Evolutionary conservation across 805 yeast species (phyloP).

Genomic region (Saccharomycopsis lassenensis): DNA sequence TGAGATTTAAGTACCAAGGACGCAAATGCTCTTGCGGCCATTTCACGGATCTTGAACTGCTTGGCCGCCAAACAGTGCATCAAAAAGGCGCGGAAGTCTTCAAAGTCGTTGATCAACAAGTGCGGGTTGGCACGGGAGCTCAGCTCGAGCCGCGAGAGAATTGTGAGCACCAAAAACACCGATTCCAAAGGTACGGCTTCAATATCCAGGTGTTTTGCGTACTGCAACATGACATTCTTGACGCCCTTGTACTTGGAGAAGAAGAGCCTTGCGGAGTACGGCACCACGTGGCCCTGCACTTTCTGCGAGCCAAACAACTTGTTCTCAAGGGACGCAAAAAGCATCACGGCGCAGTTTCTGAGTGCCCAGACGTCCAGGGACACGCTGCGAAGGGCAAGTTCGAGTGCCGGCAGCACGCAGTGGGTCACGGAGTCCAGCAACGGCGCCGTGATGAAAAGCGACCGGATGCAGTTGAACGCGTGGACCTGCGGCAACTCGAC

Average conservation of each 20-base stretch:
- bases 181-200: slow-evolving; percentile 36
- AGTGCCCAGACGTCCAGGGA: slow-evolving; percentile 70
- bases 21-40: slow-evolving; percentile 66
- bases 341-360: slow-evolving; percentile 87
- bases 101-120: slow-evolving; percentile 37
- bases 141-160: slow-evolving; percentile 58
- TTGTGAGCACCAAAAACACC: slow-evolving; percentile 64
- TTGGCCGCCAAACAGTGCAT: slow-evolving; percentile 37
- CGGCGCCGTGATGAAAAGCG: slow-evolving; percentile 60
- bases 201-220: slow-evolving; percentile 25
- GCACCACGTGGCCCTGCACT: slow-evolving; percentile 26
- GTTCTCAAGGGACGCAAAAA: slow-evolving; percentile 75
- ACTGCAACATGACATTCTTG: slow-evolving; percentile 34
- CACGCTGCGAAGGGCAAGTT: slow-evolving; percentile 52
- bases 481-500: slow-evolving; percentile 86
- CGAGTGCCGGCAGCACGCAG: slow-evolving; percentile 47
- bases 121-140: slow-evolving; percentile 42
- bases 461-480: slow-evolving; percentile 77
- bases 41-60: slow-evolving; percentile 80
- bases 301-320: slow-evolving; percentile 55
- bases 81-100: slow-evolving; percentile 41
- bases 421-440: slow-evolving; percentile 42
- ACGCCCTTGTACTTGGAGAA: slow-evolving; percentile 55
- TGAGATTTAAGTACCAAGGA: slow-evolving; percentile 30
- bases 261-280: slow-evolving; percentile 49